Conservation (phyloP, 345 rosid species). For the Eucalyptus camaldulensis region DNA sequence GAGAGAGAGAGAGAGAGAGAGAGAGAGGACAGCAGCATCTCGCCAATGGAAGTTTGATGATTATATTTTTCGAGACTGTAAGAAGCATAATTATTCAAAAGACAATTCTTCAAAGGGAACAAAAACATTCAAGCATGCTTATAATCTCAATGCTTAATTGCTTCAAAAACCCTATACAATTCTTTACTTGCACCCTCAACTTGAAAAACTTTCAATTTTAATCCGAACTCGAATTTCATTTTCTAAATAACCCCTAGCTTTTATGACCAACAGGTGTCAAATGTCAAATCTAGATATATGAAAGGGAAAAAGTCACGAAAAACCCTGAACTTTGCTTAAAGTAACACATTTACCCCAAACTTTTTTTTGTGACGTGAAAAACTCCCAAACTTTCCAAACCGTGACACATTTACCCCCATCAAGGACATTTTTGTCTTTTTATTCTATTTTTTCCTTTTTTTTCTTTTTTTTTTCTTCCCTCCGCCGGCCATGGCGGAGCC, state of each 20-base stretch:
- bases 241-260: background rate
- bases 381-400: no score
- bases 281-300: background rate
- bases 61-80: background rate
- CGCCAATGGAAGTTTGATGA: background rate
- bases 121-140: background rate
- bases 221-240: background rate
- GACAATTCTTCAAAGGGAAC: background rate
- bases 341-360: no score
- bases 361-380: no score
- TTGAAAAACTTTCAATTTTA: background rate
- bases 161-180: background rate
- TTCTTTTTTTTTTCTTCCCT: no score
- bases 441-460: no score
- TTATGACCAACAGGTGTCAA: background rate
- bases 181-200: background rate
- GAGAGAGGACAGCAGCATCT: background rate
- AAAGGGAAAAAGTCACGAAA: no score
- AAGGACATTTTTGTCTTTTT: no score
- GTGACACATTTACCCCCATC: no score
- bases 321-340: no score
- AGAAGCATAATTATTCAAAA: background rate
- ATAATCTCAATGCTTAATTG: background rate
- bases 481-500: no score
- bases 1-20: background rate